A percentile compares a stretch with the other conserved stretches of the same genome.
phyloP scores from a whole-genome alignment of 1,284 basidiomycete genomes.

The Cutaneotrichosporon cyanovorans region DNA sequence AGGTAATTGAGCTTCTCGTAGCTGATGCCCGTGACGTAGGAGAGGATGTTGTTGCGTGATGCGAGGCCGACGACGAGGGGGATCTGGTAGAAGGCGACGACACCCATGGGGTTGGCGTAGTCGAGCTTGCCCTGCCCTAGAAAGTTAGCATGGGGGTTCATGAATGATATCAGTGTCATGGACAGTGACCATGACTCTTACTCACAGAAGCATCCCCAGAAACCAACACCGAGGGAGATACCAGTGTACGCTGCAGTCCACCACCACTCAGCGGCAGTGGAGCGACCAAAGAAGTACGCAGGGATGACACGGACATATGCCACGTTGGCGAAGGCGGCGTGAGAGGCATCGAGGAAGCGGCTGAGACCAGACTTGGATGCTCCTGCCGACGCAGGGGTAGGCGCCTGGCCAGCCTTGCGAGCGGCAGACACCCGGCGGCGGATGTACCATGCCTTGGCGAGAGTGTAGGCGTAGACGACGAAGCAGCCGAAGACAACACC shows the following conservation, averaged over 20 bases:
- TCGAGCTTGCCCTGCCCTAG: conserved; percentile 7
- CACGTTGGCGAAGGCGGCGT: conserved; percentile 8
- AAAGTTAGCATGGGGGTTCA: no score
- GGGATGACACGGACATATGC: conserved; percentile 17
- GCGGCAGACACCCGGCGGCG: conserved; percentile 6
- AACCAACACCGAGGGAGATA: conserved; percentile 11
- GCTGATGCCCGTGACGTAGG: conserved; percentile 56
- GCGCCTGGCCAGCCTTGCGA: neutral
- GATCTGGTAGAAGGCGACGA: conserved; percentile 46
- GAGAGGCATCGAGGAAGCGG: neutral
- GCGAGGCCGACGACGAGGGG: conserved; percentile 57
- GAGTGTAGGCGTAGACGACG: conserved; percentile 2
- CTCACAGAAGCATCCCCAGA: conserved; percentile 4
- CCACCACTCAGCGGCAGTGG: conserved; percentile 10
- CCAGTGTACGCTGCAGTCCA: conserved; percentile 14
- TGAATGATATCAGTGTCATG: no score
- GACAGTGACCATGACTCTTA: no score
- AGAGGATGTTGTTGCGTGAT: conserved; percentile 58
- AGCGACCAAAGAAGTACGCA: conserved; percentile 8
- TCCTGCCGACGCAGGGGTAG: neutral
- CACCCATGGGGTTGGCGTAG: conserved; percentile 8
- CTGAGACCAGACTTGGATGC: neutral
- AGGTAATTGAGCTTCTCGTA: conserved; percentile 52
- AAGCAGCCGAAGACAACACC: conserved; percentile 8
- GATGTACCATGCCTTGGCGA: conserved; percentile 1